phyloP scores from a whole-genome alignment of 495 filamentous ascomycete species.

The Bathelium albidoporum region DNA sequence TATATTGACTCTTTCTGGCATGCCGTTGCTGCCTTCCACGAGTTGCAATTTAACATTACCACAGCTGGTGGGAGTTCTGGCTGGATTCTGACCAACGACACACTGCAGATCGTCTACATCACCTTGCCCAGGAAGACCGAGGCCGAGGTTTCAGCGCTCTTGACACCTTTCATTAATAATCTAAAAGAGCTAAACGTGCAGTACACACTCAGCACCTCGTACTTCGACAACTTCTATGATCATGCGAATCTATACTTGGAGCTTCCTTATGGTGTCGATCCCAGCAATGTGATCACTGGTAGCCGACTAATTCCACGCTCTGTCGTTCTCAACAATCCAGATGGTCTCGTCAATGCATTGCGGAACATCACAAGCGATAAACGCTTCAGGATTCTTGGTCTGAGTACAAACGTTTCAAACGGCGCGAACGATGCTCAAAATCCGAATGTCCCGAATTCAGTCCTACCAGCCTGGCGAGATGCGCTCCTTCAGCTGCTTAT shows the following conservation, averaged over 20 bases:
- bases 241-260: not conserved
- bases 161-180: not conserved
- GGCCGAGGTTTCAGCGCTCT: not conserved
- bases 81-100: not conserved
- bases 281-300: not conserved
- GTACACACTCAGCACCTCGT: not conserved
- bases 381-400: not conserved
- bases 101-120: not conserved
- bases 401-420: not conserved
- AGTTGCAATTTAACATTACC: not conserved
- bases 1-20: not conserved
- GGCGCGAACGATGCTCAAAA: not conserved
- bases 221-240: not conserved
- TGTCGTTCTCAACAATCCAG: not conserved
- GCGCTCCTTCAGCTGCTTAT: not conserved
- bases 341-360: not conserved
- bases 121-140: not conserved
- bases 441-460: not conserved
- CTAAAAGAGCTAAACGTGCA: not conserved
- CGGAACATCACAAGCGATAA: not conserved
- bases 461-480: not conserved
- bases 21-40: not conserved
- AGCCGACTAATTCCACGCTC: not conserved
- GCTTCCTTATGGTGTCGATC: not conserved
- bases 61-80: too few relatives aligned